A percentile compares a stretch with the other conserved stretches of the same genome.
phyloP scores from a whole-genome alignment of 176 grass and related monocot genomes.

The Musa acuminata region DNA sequence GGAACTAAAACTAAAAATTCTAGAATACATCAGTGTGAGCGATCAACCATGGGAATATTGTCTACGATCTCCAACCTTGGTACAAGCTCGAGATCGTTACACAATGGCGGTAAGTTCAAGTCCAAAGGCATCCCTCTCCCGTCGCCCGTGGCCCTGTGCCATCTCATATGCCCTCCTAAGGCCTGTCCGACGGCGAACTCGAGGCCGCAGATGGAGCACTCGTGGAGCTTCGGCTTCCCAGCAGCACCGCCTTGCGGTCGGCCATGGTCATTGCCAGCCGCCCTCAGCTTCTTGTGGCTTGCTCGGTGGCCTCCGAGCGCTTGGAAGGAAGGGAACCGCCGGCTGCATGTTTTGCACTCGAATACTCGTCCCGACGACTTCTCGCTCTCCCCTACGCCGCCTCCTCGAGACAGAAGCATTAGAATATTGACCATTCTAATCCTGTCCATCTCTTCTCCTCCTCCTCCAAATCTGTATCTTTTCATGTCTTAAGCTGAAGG shows the following conservation, averaged over 20 bases:
- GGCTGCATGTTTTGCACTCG: background rate
- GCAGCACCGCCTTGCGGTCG: no score
- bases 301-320: background rate
- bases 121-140: background rate
- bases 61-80: background rate
- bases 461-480: background rate
- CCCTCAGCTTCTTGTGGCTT: background rate
- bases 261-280: background rate
- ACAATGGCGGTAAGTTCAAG: background rate
- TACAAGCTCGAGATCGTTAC: background rate
- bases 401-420: background rate
- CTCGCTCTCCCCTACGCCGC: background rate
- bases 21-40: no score
- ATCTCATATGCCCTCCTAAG: no score
- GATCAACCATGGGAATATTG: no score
- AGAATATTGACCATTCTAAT: background rate
- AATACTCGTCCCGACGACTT: background rate
- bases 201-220: constrained; percentile 1
- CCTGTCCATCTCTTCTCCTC: background rate
- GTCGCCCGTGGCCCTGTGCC: no score
- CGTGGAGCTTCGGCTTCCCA: background rate
- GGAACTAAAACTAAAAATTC: no score
- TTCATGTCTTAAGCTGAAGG: background rate
- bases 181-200: background rate
- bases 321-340: constrained; percentile 1